Evolutionary conservation across 2,329 filamentous ascomycete genomes (phyloP).

Genomic region (Xylariaceae sp.): DNA sequence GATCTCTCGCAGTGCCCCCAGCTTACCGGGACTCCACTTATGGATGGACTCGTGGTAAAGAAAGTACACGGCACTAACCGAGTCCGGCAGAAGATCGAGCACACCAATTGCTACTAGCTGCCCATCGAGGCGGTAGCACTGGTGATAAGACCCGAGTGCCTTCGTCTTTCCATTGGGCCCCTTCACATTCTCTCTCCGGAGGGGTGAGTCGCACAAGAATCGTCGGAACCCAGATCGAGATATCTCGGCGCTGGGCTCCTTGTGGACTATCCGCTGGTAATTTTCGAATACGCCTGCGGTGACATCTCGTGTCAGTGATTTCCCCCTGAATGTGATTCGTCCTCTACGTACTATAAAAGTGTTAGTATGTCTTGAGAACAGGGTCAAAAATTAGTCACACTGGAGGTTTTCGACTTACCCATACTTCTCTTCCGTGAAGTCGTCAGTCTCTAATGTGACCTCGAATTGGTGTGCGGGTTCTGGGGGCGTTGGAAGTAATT

Average conservation of each 20-base stretch:
- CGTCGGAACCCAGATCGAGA: constrained; percentile 59
- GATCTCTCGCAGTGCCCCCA: constrained; percentile 71
- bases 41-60: constrained; percentile 74
- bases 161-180: constrained; percentile 48
- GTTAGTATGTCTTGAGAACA: too few species aligned
- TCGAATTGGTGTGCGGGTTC: constrained; percentile 64
- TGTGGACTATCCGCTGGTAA: constrained; percentile 71
- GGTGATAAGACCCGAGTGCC: constrained; percentile 70
- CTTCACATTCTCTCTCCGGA: constrained; percentile 45
- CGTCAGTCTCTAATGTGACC: constrained; percentile 66
- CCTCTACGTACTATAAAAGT: too few species aligned
- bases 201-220: constrained; percentile 70
- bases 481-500: constrained; percentile 51
- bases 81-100: constrained; percentile 70
- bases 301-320: too few species aligned
- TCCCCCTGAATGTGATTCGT: too few species aligned
- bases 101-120: constrained; percentile 72
- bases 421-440: constrained; percentile 74
- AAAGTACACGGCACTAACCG: constrained; percentile 80
- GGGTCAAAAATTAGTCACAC: too few species aligned
- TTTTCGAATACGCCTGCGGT: constrained; percentile 67
- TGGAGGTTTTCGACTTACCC: constrained; percentile 72
- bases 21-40: constrained; percentile 66
- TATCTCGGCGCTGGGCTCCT: constrained; percentile 59
- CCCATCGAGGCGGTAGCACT: constrained; percentile 77